A percentile compares a stretch with the other conserved stretches of the same genome.
Evolutionary conservation across 2,329 filamentous ascomycete species (phyloP).

Genomic region (Rutstroemia sp.): DNA sequence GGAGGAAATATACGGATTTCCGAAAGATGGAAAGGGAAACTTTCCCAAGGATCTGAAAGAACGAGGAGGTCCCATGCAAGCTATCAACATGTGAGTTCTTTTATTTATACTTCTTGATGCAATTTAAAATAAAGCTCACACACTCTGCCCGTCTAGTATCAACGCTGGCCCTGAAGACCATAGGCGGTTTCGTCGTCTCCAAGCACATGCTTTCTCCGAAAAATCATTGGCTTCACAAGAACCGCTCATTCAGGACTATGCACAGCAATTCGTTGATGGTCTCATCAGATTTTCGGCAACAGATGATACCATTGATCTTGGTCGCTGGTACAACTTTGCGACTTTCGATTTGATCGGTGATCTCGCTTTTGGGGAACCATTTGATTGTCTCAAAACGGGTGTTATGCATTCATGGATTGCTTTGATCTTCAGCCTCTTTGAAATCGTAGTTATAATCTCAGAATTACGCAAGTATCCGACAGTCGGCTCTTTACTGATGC

Average conservation of each 20-base stretch:
- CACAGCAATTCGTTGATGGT: background rate
- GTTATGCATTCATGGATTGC: background rate
- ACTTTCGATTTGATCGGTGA: constrained; percentile 36
- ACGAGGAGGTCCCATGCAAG: fast-evolving
- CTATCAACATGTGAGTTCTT: background rate
- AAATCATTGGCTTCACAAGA: constrained; percentile 28
- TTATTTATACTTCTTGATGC: background rate
- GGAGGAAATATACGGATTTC: constrained; percentile 10
- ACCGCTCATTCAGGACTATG: constrained; percentile 11
- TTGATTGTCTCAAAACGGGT: constrained; percentile 25
- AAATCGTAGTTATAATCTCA: background rate
- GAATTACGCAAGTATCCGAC: background rate
- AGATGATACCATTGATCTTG: constrained; percentile 12
- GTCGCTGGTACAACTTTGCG: constrained; percentile 30
- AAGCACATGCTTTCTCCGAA: constrained; percentile 29
- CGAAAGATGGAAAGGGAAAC: background rate
- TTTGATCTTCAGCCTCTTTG: background rate
- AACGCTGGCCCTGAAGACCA: constrained; percentile 16
- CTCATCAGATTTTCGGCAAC: constrained; percentile 3
- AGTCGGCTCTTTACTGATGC: background rate
- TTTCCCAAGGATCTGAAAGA: background rate
- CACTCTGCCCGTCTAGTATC: background rate
- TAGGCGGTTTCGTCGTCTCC: constrained; percentile 23
- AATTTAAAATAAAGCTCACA: background rate
- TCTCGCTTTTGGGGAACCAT: constrained; percentile 37